Evolutionary conservation across 202 grass and related monocot species (phyloP).

Genomic region (Brachypodium distachyon): DNA sequence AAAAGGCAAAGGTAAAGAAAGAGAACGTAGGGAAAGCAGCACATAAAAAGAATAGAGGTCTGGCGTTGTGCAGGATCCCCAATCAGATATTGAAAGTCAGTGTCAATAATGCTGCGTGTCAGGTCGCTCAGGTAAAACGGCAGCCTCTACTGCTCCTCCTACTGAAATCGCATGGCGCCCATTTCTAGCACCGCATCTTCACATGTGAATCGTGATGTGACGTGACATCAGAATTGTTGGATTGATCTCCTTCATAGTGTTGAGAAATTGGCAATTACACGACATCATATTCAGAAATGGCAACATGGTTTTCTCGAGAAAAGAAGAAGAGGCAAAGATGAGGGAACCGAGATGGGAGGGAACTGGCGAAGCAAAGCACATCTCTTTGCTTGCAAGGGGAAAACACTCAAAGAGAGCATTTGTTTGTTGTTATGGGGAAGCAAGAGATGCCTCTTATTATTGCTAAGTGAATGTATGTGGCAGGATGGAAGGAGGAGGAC

Average conservation of each 20-base stretch:
- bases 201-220: conserved; percentile 16
- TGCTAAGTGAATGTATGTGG: not conserved
- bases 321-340: too few relatives aligned
- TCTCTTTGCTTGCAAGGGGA: not conserved
- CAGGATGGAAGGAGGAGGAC: conserved; percentile 5
- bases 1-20: conserved; percentile 29
- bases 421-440: conserved; percentile 1
- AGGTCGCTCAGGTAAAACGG: conserved; percentile 6
- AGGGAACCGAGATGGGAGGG: not conserved
- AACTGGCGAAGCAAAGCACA: not conserved
- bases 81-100: conserved; percentile 40
- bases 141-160: not conserved
- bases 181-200: conserved; percentile 23
- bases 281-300: too few relatives aligned
- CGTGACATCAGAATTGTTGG: not conserved
- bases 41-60: conserved; percentile 33
- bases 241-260: not conserved
- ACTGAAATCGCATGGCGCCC: conserved; percentile 2
- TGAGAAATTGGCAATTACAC: not conserved
- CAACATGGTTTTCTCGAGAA: too few relatives aligned
- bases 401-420: not conserved
- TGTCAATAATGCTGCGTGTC: conserved; percentile 20
- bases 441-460: conserved; percentile 2
- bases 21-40: not conserved
- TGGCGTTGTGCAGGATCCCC: conserved; percentile 35